phyloP scores from a whole-genome alignment of 164 flowering plant genomes.

The Magnolia kwangsiensis region DNA sequence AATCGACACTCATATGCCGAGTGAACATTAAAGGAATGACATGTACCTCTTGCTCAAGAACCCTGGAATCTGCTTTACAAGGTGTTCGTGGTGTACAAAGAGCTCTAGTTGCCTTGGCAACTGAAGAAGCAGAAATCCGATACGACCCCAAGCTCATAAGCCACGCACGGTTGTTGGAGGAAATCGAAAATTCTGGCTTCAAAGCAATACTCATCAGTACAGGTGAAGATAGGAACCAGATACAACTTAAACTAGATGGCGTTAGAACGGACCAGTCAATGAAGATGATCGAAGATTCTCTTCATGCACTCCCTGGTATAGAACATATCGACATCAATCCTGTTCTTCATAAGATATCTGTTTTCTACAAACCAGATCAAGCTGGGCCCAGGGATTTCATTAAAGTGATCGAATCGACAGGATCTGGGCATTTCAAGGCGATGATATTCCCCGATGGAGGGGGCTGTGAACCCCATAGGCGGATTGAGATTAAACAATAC shows the following conservation, averaged over 20 bases:
- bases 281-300: conserved; percentile 47
- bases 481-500: conserved; percentile 57
- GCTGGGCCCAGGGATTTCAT: conserved; percentile 76
- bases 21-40: conserved; percentile 75
- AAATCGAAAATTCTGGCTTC: conserved; percentile 66
- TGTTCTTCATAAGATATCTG: conserved; percentile 36
- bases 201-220: conserved; percentile 58
- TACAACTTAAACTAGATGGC: conserved; percentile 65
- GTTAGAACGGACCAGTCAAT: conserved; percentile 31
- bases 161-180: conserved; percentile 38
- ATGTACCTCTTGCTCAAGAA: conserved; percentile 73
- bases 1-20: conserved; percentile 43
- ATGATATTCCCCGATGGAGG: conserved; percentile 49
- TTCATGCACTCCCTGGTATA: conserved; percentile 70
- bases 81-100: conserved; percentile 52
- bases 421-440: conserved; percentile 52
- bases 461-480: conserved; percentile 40
- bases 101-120: conserved; percentile 75
- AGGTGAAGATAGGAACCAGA: conserved; percentile 58
- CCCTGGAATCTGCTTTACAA: conserved; percentile 56
- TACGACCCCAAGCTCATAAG: conserved; percentile 52
- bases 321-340: conserved; percentile 39
- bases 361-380: conserved; percentile 65
- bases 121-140: conserved; percentile 70
- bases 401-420: conserved; percentile 54